Percentiles rank a stretch among this genome's conserved stretches.
Evolutionary conservation across 805 yeast species (phyloP).

Genomic region (Candida pseudoglaebosa): DNA sequence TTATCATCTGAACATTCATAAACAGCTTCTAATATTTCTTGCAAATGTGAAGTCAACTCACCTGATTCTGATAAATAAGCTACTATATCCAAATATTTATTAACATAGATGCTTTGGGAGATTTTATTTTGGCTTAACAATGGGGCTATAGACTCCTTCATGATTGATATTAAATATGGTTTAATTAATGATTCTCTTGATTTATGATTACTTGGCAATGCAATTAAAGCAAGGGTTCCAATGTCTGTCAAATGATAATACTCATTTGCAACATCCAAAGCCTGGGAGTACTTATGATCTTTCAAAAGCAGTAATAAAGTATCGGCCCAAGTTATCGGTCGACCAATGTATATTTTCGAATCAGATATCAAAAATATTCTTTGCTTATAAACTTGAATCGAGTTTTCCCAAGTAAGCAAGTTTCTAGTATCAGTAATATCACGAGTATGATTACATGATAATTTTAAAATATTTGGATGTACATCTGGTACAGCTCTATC

Average conservation of each 20-base stretch:
- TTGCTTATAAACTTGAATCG: constrained; percentile 21
- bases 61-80: constrained; percentile 4
- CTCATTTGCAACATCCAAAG: constrained; percentile 51
- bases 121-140: constrained; percentile 21
- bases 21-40: constrained; percentile 38
- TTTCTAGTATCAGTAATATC: background rate
- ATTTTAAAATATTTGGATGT: background rate
- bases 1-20: constrained; percentile 26
- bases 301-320: constrained; percentile 46
- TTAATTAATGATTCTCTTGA: constrained; percentile 47
- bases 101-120: constrained; percentile 19
- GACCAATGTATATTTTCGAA: constrained; percentile 53
- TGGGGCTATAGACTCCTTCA: constrained; percentile 48
- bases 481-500: constrained; percentile 3
- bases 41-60: constrained; percentile 32
- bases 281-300: constrained; percentile 46
- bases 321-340: constrained; percentile 69
- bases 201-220: constrained; percentile 48
- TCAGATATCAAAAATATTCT: constrained; percentile 15
- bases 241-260: constrained; percentile 46
- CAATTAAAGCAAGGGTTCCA: constrained; percentile 48
- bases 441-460: constrained; percentile 6
- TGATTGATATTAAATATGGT: constrained; percentile 53
- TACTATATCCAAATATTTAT: constrained; percentile 13
- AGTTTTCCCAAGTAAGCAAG: constrained; percentile 9